A percentile compares a stretch with the other conserved stretches of the same genome.
Evolutionary conservation across 2,329 filamentous ascomycete genomes (phyloP).

Genomic region (Colletotrichum incanum): DNA sequence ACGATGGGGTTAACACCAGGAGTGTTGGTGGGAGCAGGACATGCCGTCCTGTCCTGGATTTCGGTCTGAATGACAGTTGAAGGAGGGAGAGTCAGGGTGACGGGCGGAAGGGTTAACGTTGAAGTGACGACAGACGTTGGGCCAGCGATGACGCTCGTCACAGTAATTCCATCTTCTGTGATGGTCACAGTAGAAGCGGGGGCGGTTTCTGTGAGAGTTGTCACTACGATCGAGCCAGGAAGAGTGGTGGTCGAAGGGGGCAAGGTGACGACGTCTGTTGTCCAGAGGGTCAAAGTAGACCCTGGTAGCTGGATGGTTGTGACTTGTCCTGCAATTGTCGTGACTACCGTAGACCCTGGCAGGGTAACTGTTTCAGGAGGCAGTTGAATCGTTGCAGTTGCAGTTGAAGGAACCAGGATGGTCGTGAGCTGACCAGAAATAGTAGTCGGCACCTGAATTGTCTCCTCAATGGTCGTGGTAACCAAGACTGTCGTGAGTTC

Average conservation of each 20-base stretch:
- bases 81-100: conserved; percentile 50
- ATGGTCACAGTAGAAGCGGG: conserved; percentile 52
- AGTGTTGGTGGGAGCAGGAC: conserved; percentile 61
- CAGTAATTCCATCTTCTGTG: conserved; percentile 50
- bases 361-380: conserved; percentile 30
- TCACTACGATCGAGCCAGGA: conserved; percentile 51
- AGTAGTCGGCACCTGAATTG: not conserved
- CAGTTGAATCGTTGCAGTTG: conserved; percentile 46
- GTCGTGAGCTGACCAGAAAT: conserved; percentile 27
- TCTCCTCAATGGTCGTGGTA: too few relatives aligned
- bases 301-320: conserved; percentile 36
- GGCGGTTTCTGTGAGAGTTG: conserved; percentile 51
- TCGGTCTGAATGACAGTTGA: conserved; percentile 50
- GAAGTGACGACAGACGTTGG: conserved; percentile 45
- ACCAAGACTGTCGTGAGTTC: too few relatives aligned
- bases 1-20: conserved; percentile 42
- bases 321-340: conserved; percentile 46
- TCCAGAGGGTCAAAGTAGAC: conserved; percentile 33
- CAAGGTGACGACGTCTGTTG: conserved; percentile 39
- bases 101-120: conserved; percentile 47
- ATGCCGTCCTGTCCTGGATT: conserved; percentile 55
- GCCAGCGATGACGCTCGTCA: conserved; percentile 49
- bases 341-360: conserved; percentile 44
- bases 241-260: conserved; percentile 46
- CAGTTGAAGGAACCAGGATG: conserved; percentile 44